A percentile compares a stretch with the other conserved stretches of the same genome.
phyloP scores from a whole-genome alignment of 495 filamentous ascomycete genomes.

The Arthonia radiata region DNA sequence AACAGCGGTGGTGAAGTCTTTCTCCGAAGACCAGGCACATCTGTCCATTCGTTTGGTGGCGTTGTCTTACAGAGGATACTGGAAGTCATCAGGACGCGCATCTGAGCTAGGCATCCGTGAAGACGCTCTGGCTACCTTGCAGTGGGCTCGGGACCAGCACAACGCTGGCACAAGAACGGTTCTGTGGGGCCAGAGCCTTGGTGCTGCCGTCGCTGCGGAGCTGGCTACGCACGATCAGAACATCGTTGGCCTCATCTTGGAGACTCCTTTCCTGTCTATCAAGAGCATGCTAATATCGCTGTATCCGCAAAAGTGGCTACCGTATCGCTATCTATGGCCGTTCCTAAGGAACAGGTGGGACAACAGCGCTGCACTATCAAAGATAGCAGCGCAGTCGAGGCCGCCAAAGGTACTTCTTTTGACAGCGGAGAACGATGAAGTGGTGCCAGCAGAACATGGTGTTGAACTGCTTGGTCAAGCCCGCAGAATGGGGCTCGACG shows the following conservation, averaged over 20 bases:
- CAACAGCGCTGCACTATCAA: constrained; percentile 12
- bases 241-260: constrained; percentile 34
- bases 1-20: constrained; percentile 21
- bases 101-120: constrained; percentile 38
- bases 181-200: constrained; percentile 67
- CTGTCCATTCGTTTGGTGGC: constrained; percentile 22
- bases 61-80: constrained; percentile 54
- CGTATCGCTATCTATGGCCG: constrained; percentile 36
- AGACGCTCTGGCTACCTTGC: constrained; percentile 34
- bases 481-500: constrained; percentile 10
- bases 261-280: constrained; percentile 54
- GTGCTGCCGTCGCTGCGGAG: constrained; percentile 26
- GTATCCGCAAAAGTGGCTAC: constrained; percentile 65
- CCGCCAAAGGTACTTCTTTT: constrained; percentile 28
- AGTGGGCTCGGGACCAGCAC: background rate
- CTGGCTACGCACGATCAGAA: background rate
- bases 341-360: constrained; percentile 33
- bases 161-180: constrained; percentile 9
- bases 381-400: constrained; percentile 13
- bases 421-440: constrained; percentile 39
- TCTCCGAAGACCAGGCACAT: constrained; percentile 8
- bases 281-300: constrained; percentile 46
- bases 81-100: constrained; percentile 46
- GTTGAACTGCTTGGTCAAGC: constrained; percentile 20
- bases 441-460: constrained; percentile 34